Percentiles rank a stretch among this genome's conserved stretches.
Conservation (phyloP, 331 rosid species). For the Pyrus hybrid region DNA sequence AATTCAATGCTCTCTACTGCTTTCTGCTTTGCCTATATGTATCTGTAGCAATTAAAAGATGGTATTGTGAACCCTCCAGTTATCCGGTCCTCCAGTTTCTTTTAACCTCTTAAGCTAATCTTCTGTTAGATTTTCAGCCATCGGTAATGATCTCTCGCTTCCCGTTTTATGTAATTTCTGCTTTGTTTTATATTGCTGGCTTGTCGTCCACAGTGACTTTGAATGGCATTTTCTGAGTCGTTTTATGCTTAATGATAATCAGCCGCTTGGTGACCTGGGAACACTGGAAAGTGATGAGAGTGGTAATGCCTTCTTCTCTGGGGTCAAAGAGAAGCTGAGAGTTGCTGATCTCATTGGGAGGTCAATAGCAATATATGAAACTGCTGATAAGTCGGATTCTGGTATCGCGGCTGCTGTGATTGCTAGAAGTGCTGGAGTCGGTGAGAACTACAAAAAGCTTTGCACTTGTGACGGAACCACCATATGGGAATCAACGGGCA, state of each 20-base stretch:
- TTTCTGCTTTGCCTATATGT: neutral
- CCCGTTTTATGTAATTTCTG: neutral
- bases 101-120: neutral
- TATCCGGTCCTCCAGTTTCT: neutral
- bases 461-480: slow-evolving; percentile 84
- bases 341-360: slow-evolving; percentile 86
- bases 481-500: slow-evolving; percentile 46
- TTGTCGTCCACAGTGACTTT: neutral
- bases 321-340: slow-evolving; percentile 61
- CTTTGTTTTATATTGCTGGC: neutral
- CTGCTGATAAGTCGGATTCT: slow-evolving; percentile 51
- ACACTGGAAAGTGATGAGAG: slow-evolving; percentile 65
- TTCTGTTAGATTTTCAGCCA: neutral
- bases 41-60: neutral
- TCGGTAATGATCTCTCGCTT: neutral
- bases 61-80: neutral
- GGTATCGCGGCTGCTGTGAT: slow-evolving; percentile 76
- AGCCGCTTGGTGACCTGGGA: slow-evolving; percentile 98
- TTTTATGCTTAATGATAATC: slow-evolving; percentile 18
- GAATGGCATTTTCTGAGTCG: neutral
- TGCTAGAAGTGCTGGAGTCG: slow-evolving; percentile 96
- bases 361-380: slow-evolving; percentile 51
- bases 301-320: slow-evolving; percentile 63
- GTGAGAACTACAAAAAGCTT: slow-evolving; percentile 83
- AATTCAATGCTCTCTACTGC: neutral